These are phyloP conservation scores for Gonium pectorale DNA, from an alignment of 139 green algal species.

Conservation along the genomic window DNA sequence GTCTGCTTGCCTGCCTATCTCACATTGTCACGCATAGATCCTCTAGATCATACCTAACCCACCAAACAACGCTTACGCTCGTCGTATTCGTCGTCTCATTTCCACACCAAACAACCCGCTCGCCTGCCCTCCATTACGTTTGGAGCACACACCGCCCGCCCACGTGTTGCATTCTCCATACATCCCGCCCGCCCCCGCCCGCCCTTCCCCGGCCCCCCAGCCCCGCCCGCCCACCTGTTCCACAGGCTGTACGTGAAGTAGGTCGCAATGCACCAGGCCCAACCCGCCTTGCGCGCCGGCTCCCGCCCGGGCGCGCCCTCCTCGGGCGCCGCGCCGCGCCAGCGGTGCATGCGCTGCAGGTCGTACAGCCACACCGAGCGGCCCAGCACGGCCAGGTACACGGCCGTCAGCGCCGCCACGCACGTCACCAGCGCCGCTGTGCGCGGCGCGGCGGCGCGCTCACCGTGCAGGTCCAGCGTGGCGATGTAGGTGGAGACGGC, in stretches of 20 bases:
- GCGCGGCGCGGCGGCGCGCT: neutral
- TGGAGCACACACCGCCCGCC: no score
- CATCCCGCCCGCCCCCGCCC: no score
- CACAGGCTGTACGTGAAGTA: conserved; percentile 10
- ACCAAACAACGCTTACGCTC: no score
- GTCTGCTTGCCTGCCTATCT: no score
- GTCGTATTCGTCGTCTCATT: no score
- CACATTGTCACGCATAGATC: no score
- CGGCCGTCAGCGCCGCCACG: neutral
- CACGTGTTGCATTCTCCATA: no score
- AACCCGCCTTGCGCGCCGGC: conserved; percentile 4
- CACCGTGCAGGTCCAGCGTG: conserved; percentile 12
- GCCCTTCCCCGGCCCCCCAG: no score
- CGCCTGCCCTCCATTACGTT: no score
- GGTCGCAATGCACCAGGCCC: neutral
- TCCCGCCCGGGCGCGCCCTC: neutral
- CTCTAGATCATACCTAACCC: no score
- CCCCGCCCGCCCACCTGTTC: conserved; percentile 3
- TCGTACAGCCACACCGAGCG: conserved; percentile 10
- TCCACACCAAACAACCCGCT: no score
- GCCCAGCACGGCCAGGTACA: neutral
- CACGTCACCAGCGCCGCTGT: neutral
- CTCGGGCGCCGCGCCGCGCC: neutral
- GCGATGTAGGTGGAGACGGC: neutral
- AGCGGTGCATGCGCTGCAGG: conserved; percentile 3